Evolutionary conservation across 2,329 filamentous ascomycete genomes (phyloP), one percentile per base, ranked within the genome.

Genomic region (Cladosporium halotolerans): DNA sequence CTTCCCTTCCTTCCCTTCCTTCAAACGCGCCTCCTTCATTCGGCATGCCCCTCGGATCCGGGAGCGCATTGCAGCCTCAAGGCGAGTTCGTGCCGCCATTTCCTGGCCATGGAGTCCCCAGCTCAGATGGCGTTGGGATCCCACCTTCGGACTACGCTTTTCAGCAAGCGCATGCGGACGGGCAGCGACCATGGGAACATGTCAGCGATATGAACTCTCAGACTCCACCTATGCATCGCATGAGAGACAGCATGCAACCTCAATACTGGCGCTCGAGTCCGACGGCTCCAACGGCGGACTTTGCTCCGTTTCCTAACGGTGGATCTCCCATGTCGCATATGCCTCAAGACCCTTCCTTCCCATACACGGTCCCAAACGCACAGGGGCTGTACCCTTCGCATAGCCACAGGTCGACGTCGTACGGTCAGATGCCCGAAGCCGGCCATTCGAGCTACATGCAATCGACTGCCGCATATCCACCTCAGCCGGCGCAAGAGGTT

Each of bases 1-100:
- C 55, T 9, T 53, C 58, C 10, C 45, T 65, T 16, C 52, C 45
- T 7, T 45, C 45, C 4, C 33, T 49, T 5, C 52, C 50, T 14
- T 53, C 50, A 14, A 53, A 53, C 34, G 50, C 44, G 10, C 50
- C 50, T 32, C 34, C 42, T 3, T 14, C 31, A 19, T 46, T 53
- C 9, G 43, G n/a, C 9, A 18, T 44, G 10, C 40, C 48, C 3
- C 16, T 51, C 23, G 40, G 16, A 2, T 33, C 41, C 9, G 48
- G 48, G 14, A 18, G 16, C 13, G 5, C 39, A 10, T 23, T 44
- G 13, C 48, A 31, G 10, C 18, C 40, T 18, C 48, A 51, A n/a
- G 40, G 40, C 11, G 40, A 51, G 10, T 16, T 51, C 8, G 23
- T 51, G 8, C 48, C 48, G 16, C 18, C 11, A 8, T 41, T 28